A percentile compares a stretch with the other conserved stretches of the same genome.
phyloP scores from a whole-genome alignment of 768 basidiomycete genomes.

The Boletellus ananas region DNA sequence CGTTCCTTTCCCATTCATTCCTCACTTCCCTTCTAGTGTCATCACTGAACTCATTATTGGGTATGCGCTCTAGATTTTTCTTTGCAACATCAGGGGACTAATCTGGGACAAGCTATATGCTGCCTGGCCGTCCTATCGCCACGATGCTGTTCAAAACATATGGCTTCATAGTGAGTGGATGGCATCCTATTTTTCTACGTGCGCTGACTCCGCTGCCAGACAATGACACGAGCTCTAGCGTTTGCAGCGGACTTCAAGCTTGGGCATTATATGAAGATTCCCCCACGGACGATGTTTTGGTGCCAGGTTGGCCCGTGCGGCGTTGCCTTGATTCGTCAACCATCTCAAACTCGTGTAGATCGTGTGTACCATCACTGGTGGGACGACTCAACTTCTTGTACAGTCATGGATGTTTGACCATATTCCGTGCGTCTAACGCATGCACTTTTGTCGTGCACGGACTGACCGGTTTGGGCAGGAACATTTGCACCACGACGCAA shows the following conservation, averaged over 20 bases:
- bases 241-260: constrained; percentile 80
- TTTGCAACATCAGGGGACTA: neutral
- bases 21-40: constrained; percentile 38
- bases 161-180: constrained; percentile 54
- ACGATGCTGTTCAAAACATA: constrained; percentile 88
- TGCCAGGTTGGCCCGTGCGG: constrained; percentile 43
- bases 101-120: constrained; percentile 42
- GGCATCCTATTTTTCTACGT: neutral
- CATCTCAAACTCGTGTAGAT: constrained; percentile 35
- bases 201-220: constrained; percentile 7
- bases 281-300: constrained; percentile 70
- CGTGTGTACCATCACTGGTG: constrained; percentile 61
- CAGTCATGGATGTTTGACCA: constrained; percentile 68
- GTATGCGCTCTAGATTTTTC: constrained; percentile 2
- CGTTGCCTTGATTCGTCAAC: neutral
- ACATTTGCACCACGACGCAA: constrained; percentile 45
- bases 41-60: constrained; percentile 81
- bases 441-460: neutral
- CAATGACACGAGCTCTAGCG: constrained; percentile 47
- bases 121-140: constrained; percentile 74
- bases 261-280: constrained; percentile 61
- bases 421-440: constrained; percentile 43
- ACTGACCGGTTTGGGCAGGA: constrained; percentile 27
- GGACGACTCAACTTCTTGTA: constrained; percentile 71
- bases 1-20: neutral